phyloP scores from a whole-genome alignment of 2,329 filamentous ascomycete genomes.

The Periconia digitata region DNA sequence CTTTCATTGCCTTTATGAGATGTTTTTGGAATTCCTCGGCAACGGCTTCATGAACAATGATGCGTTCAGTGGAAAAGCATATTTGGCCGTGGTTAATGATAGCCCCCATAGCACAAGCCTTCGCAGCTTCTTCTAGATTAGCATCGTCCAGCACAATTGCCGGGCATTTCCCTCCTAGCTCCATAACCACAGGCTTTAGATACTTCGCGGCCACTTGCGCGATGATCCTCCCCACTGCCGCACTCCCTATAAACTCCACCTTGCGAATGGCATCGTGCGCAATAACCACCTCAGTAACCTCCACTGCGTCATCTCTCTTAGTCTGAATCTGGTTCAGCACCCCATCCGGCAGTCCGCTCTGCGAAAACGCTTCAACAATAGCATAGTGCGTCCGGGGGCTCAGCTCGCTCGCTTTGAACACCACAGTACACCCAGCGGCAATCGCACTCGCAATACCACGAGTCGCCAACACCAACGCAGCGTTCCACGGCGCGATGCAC shows the following conservation, averaged over 20 bases:
- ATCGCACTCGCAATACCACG: conserved; percentile 27
- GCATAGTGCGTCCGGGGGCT: conserved; percentile 17
- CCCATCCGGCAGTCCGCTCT: conserved; percentile 39
- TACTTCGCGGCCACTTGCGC: conserved; percentile 41
- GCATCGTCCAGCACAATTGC: conserved; percentile 50
- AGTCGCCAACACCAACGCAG: conserved; percentile 17
- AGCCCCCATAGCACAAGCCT: conserved; percentile 17
- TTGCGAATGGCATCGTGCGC: conserved; percentile 43
- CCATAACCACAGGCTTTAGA: too few relatives aligned
- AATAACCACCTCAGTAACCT: conserved; percentile 33
- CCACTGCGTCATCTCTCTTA: conserved; percentile 13
- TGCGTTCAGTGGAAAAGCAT: conserved; percentile 25
- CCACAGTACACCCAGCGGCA: conserved; percentile 26
- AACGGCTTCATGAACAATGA: conserved; percentile 24
- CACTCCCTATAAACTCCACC: conserved; percentile 45
- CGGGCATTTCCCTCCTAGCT: too few relatives aligned
- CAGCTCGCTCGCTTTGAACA: conserved; percentile 28
- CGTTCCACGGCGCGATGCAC: conserved; percentile 28
- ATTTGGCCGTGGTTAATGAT: conserved; percentile 26
- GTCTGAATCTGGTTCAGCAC: conserved; percentile 29
- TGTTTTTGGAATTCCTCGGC: conserved; percentile 18
- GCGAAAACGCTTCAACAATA: conserved; percentile 24
- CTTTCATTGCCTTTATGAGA: conserved; percentile 47
- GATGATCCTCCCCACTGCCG: conserved; percentile 38
- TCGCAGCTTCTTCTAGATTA: conserved; percentile 48